These are phyloP conservation scores for Botryosphaeria dothidea DNA, from an alignment of 2,329 filamentous ascomycete species.

Conservation along the genomic window DNA sequence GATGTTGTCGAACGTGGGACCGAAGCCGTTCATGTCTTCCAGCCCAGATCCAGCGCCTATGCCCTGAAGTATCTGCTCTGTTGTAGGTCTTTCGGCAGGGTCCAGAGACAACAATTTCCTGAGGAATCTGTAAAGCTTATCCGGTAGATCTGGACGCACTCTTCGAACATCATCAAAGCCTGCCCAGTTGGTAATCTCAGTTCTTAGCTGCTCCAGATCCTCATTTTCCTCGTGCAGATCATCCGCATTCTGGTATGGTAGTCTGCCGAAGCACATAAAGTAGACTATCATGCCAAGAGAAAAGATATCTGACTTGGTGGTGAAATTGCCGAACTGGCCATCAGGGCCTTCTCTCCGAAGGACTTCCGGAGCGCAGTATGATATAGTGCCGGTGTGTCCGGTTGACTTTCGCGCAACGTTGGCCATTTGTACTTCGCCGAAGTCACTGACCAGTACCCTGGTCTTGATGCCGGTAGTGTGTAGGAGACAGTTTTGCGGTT, in stretches of 20 bases:
- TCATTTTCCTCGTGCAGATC: conserved; percentile 87
- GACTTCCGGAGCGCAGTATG: conserved; percentile 95
- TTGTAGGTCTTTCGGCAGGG: conserved; percentile 75
- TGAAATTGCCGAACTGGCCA: conserved; percentile 87
- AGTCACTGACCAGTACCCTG: conserved; percentile 90
- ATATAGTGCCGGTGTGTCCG: conserved; percentile 92
- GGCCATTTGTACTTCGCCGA: conserved; percentile 91
- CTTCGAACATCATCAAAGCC: conserved; percentile 80
- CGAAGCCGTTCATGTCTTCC: conserved; percentile 47
- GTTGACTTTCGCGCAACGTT: conserved; percentile 82
- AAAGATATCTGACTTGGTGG: conserved; percentile 97
- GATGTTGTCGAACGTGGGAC: conserved; percentile 36
- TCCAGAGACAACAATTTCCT: conserved; percentile 78
- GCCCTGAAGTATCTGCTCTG: conserved; percentile 78
- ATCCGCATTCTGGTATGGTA: conserved; percentile 85
- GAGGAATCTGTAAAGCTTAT: conserved; percentile 81
- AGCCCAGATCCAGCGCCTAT: conserved; percentile 67
- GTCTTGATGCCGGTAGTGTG: conserved; percentile 73
- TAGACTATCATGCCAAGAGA: conserved; percentile 98
- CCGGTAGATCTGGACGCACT: conserved; percentile 77
- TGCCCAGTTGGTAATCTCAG: conserved; percentile 82
- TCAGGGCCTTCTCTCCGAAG: conserved; percentile 63
- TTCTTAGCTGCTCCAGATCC: conserved; percentile 80
- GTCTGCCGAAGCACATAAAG: conserved; percentile 90
- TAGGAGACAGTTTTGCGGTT: conserved; percentile 91